Conservation (phyloP, 345 rosid species). For the Gossypium raimondii region DNA sequence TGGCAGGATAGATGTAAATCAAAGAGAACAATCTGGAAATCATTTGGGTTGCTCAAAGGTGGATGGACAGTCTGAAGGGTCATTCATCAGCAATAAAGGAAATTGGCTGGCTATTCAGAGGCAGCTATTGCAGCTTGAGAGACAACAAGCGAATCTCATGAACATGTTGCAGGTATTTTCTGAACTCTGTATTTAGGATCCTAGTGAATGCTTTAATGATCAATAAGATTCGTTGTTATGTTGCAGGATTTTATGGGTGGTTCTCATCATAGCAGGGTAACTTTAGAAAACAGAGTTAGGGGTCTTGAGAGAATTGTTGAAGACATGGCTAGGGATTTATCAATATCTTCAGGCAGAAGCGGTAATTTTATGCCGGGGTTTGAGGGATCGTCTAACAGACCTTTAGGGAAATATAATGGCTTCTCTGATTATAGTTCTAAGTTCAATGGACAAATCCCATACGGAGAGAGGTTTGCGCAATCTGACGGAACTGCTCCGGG, state of each 20-base stretch:
- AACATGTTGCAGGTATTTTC: slow-evolving; percentile 82
- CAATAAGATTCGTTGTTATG: slow-evolving; percentile 20
- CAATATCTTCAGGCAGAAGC: slow-evolving; percentile 76
- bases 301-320: slow-evolving; percentile 97
- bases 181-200: slow-evolving; percentile 16
- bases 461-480: slow-evolving; percentile 74
- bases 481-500: slow-evolving; percentile 58
- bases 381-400: slow-evolving; percentile 58
- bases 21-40: slow-evolving; percentile 51
- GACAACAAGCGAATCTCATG: slow-evolving; percentile 90
- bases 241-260: slow-evolving; percentile 98
- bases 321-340: slow-evolving; percentile 88
- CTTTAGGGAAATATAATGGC: slow-evolving; percentile 64
- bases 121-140: slow-evolving; percentile 85
- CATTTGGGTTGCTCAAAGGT: slow-evolving; percentile 50
- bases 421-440: slow-evolving; percentile 62
- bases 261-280: slow-evolving; percentile 89
- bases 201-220: slow-evolving; percentile 12
- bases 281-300: slow-evolving; percentile 87
- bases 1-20: slow-evolving; percentile 42
- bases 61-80: slow-evolving; percentile 75
- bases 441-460: slow-evolving; percentile 56
- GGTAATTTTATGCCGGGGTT: slow-evolving; percentile 54
- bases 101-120: slow-evolving; percentile 97
- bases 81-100: slow-evolving; percentile 68